Evolutionary conservation across 441 rosid genomes (phyloP).

Genomic region (Aquilaria agallochum): DNA sequence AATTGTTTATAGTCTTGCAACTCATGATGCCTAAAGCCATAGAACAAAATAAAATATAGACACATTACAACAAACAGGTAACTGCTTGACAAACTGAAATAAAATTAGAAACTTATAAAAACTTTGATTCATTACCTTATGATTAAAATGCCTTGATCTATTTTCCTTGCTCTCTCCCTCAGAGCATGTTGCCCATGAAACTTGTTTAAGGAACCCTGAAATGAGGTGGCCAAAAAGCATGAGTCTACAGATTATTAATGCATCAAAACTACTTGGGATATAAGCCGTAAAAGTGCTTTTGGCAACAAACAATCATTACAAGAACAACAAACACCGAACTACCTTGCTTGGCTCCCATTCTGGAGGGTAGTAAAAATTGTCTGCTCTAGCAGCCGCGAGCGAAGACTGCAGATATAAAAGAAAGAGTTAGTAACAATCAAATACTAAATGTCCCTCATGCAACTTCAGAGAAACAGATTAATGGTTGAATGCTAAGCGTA

Average conservation of each 20-base stretch:
- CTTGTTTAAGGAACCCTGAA: conserved; percentile 87
- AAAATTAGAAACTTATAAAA: background rate
- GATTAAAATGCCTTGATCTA: conserved; percentile 88
- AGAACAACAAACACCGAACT: background rate
- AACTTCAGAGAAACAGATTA: too few relatives aligned
- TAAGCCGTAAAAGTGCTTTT: too few relatives aligned
- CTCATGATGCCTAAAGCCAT: too few relatives aligned
- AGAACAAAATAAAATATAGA: too few relatives aligned
- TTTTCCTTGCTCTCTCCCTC: conserved; percentile 83
- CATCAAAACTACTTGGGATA: too few relatives aligned
- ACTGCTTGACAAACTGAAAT: too few relatives aligned
- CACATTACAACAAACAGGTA: too few relatives aligned
- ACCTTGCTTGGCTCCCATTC: conserved; percentile 94
- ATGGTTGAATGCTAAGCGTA: too few relatives aligned
- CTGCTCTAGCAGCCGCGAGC: conserved; percentile 95
- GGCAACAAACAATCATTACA: too few relatives aligned
- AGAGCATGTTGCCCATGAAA: conserved; percentile 97
- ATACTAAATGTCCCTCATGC: too few relatives aligned
- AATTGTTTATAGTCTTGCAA: too few relatives aligned
- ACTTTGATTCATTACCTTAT: conserved; percentile 51
- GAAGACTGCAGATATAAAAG: conserved; percentile 60
- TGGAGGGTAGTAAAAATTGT: conserved; percentile 92
- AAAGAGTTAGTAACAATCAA: background rate
- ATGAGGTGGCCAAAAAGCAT: background rate
- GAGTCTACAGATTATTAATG: too few relatives aligned